Evolutionary conservation across 495 filamentous ascomycete species (phyloP).

Genomic region (Neurospora discreta): DNA sequence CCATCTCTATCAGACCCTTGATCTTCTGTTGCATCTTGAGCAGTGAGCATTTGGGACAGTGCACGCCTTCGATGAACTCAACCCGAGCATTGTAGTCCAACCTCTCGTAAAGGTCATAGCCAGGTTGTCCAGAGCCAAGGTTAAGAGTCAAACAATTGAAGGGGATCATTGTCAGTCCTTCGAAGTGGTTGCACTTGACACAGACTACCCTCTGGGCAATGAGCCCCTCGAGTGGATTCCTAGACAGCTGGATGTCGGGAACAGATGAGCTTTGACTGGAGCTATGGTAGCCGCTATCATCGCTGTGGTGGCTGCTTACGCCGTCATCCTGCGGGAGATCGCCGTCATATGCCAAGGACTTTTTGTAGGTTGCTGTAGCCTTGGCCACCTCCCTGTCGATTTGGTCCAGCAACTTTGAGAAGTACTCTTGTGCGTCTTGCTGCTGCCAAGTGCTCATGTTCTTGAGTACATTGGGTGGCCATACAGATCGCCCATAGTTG

Average conservation of each 20-base stretch:
- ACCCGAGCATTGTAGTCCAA: conserved; percentile 76
- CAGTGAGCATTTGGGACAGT: conserved; percentile 86
- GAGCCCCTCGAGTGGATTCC: conserved; percentile 72
- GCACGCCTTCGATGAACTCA: conserved; percentile 75
- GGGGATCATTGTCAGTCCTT: conserved; percentile 75
- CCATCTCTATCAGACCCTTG: conserved; percentile 23
- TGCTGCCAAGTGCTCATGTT: conserved; percentile 90
- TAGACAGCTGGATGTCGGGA: conserved; percentile 12
- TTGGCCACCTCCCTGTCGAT: conserved; percentile 65
- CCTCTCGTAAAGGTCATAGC: conserved; percentile 61
- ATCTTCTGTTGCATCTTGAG: conserved; percentile 32
- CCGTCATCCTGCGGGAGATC: conserved; percentile 22
- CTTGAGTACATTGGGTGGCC: conserved; percentile 68
- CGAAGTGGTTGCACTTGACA: conserved; percentile 71
- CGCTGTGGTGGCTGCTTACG: conserved; percentile 31
- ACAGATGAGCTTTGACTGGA: conserved; percentile 12
- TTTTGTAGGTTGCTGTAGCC: conserved; percentile 16
- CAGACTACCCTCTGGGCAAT: conserved; percentile 86
- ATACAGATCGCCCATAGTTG: conserved; percentile 61
- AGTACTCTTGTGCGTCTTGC: conserved; percentile 98
- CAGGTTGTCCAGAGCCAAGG: conserved; percentile 41
- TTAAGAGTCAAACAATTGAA: conserved; percentile 91
- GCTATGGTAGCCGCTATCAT: conserved; percentile 39
- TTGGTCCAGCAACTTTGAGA: conserved; percentile 76
- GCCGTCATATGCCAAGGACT: background rate